Evolutionary conservation across 306 rosid genomes (phyloP), one percentile per base, ranked within the genome.

Genomic region (Acacia confusa): DNA sequence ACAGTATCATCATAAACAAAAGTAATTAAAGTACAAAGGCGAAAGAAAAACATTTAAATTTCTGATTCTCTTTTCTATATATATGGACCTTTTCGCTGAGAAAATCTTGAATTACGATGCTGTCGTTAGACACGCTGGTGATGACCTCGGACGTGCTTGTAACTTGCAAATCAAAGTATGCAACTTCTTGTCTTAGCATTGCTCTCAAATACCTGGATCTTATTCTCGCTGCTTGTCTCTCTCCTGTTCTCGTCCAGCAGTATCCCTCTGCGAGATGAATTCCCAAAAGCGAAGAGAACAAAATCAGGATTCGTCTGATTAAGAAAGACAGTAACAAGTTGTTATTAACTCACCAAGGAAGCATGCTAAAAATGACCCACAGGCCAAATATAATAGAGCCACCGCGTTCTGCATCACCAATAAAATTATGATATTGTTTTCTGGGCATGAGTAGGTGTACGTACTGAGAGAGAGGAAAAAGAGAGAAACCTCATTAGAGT

Each of bases 221-320:
- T 97, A 95, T 92, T 84, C 90, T 90, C 34, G 99, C 88, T 6
- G 98, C 91, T 84, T 95, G 99, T 73, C 98, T 85, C 79, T 92
- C 98, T 1, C 97, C 97, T 5, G 99, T 95, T 90, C 99, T 90
- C 68, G 99, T 93, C 99, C 99, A 95, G 52, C 97, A 93, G 82
- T 90, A 95, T 4, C 99, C 99, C 91, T 93, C 97, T 95, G 43
- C 12, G 12, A 20, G 47, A 43, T 9, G 4, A 55, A 63, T 48
- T 41, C 63, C 60, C 17, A 55, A 78, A 75, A 32, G 66, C 2
- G 71, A 63, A 74, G 7, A 50, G 13, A 40, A 69, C 34, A 24
- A 0, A 72, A 72, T 41, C 17, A 47, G 15, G 16, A 12, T 38
- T 75, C 24, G 9, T 61, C n/a, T 45, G 41, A 14, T 28, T 14